Evolutionary conservation across 176 grass and related monocot genomes (phyloP).

Genomic region (Eragrostis nindensis): DNA sequence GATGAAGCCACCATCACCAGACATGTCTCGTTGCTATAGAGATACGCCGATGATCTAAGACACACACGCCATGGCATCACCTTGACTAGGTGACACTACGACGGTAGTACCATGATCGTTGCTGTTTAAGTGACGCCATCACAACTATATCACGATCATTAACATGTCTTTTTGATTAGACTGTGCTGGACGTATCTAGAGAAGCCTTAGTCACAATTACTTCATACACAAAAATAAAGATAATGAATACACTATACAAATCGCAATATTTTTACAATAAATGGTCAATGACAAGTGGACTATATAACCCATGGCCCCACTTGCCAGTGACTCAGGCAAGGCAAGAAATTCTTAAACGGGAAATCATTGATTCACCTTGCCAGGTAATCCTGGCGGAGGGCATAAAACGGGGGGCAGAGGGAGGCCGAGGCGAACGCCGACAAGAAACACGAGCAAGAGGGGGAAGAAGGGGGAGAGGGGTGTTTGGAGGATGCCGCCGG

Average conservation of each 20-base stretch:
- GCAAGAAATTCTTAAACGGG: no score
- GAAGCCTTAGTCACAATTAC: not conserved
- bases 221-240: not conserved
- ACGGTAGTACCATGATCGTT: no score
- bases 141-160: no score
- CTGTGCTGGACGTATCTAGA: not conserved
- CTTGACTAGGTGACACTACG: no score
- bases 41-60: no score
- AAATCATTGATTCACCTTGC: not conserved
- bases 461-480: not conserved
- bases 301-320: not conserved
- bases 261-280: not conserved
- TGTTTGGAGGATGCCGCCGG: slow-evolving; percentile 44
- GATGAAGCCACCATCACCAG: no score
- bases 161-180: no score
- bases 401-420: not conserved
- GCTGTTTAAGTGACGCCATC: no score
- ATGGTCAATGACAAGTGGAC: slow-evolving; percentile 1
- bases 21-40: no score
- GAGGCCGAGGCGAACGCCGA: not conserved
- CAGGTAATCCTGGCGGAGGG: not conserved
- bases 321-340: not conserved
- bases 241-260: not conserved
- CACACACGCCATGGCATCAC: no score
- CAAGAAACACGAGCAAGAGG: not conserved